Conservation (phyloP, 495 filamentous ascomycete species). For the Hypoxylon cercidicola region DNA sequence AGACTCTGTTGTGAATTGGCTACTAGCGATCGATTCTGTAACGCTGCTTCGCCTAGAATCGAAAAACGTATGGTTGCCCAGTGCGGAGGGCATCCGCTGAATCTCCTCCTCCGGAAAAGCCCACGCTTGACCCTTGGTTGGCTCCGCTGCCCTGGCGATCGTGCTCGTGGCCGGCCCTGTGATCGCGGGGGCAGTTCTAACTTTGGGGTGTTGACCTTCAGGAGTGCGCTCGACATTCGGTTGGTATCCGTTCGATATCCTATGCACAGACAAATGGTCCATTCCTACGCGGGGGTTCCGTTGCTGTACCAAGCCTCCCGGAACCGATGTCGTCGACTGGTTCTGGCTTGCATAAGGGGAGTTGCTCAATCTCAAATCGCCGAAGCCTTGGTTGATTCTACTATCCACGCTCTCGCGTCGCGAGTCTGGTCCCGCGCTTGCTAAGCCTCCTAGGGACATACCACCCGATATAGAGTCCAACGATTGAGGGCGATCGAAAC, state of each 20-base stretch:
- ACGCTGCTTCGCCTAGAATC: slow-evolving; percentile 78
- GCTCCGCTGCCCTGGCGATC: slow-evolving; percentile 81
- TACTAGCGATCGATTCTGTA: slow-evolving; percentile 77
- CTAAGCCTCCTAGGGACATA: slow-evolving; percentile 23
- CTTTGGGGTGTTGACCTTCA: slow-evolving; percentile 59
- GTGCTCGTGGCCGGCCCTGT: slow-evolving; percentile 79
- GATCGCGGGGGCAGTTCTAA: slow-evolving; percentile 76
- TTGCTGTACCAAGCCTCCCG: slow-evolving; percentile 61
- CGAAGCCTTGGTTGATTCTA: slow-evolving; percentile 75
- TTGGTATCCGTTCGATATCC: slow-evolving; percentile 72
- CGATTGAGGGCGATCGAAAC: slow-evolving; percentile 58
- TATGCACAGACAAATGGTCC: slow-evolving; percentile 59
- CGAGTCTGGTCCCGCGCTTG: slow-evolving; percentile 55
- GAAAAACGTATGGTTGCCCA: slow-evolving; percentile 63
- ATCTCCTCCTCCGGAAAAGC: slow-evolving; percentile 84
- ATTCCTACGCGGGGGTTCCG: slow-evolving; percentile 58
- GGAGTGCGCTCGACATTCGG: slow-evolving; percentile 64
- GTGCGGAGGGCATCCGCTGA: slow-evolving; percentile 51
- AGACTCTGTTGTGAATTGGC: slow-evolving; percentile 75
- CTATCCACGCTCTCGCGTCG: slow-evolving; percentile 83
- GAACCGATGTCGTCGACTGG: slow-evolving; percentile 79
- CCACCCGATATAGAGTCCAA: slow-evolving; percentile 52
- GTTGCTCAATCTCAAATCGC: slow-evolving; percentile 72
- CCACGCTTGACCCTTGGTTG: slow-evolving; percentile 83
- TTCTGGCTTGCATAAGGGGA: slow-evolving; percentile 80